Conservation (phyloP, 2,329 filamentous ascomycete genomes). For the Fusarium sp. region DNA sequence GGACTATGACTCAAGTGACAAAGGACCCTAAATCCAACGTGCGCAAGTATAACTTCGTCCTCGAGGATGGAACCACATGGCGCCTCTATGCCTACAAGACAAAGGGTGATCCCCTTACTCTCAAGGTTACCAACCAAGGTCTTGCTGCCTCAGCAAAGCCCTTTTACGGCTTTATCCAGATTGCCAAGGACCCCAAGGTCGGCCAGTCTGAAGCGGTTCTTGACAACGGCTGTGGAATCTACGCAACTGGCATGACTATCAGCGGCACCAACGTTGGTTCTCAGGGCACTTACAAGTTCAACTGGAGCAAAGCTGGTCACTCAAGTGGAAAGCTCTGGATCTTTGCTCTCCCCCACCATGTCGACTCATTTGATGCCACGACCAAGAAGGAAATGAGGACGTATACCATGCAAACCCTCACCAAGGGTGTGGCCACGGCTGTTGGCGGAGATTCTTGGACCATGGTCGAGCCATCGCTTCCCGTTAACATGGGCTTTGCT, state of each 20-base stretch:
- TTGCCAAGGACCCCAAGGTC: constrained; percentile 78
- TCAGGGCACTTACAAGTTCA: constrained; percentile 77
- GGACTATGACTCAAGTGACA: constrained; percentile 68
- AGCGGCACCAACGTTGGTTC: constrained; percentile 69
- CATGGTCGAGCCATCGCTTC: constrained; percentile 79
- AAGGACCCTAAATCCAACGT: constrained; percentile 71
- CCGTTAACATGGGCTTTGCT: constrained; percentile 78
- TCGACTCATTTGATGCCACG: constrained; percentile 74
- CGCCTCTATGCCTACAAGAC: constrained; percentile 78
- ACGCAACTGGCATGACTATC: constrained; percentile 72
- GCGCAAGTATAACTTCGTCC: constrained; percentile 78
- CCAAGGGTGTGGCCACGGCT: constrained; percentile 82
- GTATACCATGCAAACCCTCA: constrained; percentile 79
- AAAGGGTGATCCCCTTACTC: constrained; percentile 69
- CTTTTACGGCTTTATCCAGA: constrained; percentile 84
- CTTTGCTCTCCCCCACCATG: constrained; percentile 89
- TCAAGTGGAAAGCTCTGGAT: constrained; percentile 73
- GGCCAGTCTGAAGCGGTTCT: constrained; percentile 71
- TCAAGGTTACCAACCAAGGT: constrained; percentile 74
- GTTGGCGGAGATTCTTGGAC: constrained; percentile 80
- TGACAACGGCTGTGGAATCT: constrained; percentile 81
- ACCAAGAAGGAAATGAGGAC: constrained; percentile 63
- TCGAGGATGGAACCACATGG: constrained; percentile 82
- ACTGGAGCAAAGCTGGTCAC: constrained; percentile 77
- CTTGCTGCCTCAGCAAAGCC: constrained; percentile 71